Conservation (phyloP, 495 filamentous ascomycete genomes). For the Sabuloglossum arenarium region DNA sequence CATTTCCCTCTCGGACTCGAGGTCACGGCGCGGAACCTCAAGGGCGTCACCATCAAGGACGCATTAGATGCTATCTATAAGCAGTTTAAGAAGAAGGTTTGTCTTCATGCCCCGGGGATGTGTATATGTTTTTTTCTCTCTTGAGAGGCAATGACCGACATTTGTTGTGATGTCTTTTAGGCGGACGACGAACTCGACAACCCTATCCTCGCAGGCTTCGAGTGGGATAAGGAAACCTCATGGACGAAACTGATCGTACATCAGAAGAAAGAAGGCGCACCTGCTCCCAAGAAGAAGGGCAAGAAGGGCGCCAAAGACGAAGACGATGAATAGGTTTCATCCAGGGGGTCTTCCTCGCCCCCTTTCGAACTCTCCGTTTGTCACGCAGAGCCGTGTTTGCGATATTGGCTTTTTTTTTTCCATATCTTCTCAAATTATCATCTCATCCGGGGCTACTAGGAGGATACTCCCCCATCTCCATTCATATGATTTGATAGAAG, state of each 20-base stretch:
- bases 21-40: slow-evolving; percentile 72
- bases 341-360: too few species aligned
- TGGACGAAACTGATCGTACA: slow-evolving; percentile 23
- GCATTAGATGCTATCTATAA: slow-evolving; percentile 86
- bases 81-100: slow-evolving; percentile 80
- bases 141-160: not conserved
- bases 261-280: slow-evolving; percentile 7
- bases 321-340: not conserved
- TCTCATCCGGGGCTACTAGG: not conserved
- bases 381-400: too few species aligned
- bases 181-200: slow-evolving; percentile 71
- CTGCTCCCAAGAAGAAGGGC: slow-evolving; percentile 4
- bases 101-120: not conserved
- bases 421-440: not conserved
- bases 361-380: too few species aligned
- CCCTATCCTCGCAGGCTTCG: slow-evolving; percentile 75
- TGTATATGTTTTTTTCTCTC: too few species aligned
- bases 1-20: slow-evolving; percentile 73
- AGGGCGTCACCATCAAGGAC: slow-evolving; percentile 90
- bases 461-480: too few species aligned
- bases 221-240: slow-evolving; percentile 82
- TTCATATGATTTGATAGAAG: too few species aligned
- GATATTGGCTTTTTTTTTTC: not conserved
- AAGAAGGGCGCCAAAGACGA: slow-evolving; percentile 5
- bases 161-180: slow-evolving; percentile 20